Conservation (phyloP, 2,329 filamentous ascomycete genomes). For the Dryadomyces sulphureus region DNA sequence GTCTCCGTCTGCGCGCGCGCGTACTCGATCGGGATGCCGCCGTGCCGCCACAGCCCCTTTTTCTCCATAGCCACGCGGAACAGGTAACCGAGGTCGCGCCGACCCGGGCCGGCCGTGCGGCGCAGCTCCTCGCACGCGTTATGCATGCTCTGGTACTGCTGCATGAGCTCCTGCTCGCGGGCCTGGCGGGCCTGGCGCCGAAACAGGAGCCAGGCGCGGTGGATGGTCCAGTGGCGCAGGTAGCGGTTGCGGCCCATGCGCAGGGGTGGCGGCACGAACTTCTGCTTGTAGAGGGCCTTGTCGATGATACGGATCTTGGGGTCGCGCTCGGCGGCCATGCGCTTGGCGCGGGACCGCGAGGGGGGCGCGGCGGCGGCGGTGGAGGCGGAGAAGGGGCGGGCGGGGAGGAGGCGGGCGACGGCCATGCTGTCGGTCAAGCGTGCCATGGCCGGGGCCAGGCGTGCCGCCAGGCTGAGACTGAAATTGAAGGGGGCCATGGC, state of each 20-base stretch:
- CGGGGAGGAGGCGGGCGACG: background rate
- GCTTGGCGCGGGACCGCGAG: background rate
- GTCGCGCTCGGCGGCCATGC: constrained; percentile 12
- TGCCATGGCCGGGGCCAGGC: no score
- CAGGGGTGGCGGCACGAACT: constrained; percentile 45
- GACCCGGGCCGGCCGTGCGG: constrained; percentile 39
- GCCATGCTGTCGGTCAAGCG: no score
- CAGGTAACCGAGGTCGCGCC: constrained; percentile 51
- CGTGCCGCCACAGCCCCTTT: constrained; percentile 60
- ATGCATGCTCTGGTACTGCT: constrained; percentile 70
- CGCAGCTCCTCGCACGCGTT: constrained; percentile 75
- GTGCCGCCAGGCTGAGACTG: no score
- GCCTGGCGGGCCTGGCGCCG: constrained; percentile 51
- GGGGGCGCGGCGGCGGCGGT: background rate
- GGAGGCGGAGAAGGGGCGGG: background rate
- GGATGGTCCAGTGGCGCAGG: constrained; percentile 97
- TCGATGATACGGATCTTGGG: constrained; percentile 20
- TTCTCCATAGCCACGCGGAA: constrained; percentile 87
- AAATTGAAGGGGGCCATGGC: no score
- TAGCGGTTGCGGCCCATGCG: constrained; percentile 76
- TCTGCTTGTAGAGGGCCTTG: constrained; percentile 17
- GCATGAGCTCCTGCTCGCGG: constrained; percentile 56
- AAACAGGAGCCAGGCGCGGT: constrained; percentile 83
- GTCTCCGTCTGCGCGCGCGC: constrained; percentile 72
- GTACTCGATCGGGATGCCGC: constrained; percentile 83